These are phyloP conservation scores for Pseudopyrenochaeta lycopersici DNA, from an alignment of 2,329 filamentous ascomycete genomes.

Conservation along the genomic window DNA sequence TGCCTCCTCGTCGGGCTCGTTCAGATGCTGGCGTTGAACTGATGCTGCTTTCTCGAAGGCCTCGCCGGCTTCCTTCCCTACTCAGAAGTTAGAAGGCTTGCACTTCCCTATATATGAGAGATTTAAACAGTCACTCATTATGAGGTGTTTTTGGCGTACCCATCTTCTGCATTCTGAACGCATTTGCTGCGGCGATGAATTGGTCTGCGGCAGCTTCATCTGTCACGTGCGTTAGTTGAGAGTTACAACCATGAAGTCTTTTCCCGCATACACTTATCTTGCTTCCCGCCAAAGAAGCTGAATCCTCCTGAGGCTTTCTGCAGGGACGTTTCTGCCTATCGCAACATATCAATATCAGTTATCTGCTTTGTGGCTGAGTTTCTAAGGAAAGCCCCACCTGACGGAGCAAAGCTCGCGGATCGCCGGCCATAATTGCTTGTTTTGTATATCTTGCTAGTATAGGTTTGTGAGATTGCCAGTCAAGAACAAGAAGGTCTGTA, in stretches of 20 bases:
- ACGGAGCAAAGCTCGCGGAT: conserved; percentile 48
- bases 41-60: conserved; percentile 86
- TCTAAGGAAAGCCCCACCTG: conserved; percentile 44
- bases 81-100: conserved; percentile 1
- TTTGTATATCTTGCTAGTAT: conserved; percentile 1
- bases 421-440: conserved; percentile 45
- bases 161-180: conserved; percentile 86
- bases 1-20: conserved; percentile 91
- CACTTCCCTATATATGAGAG: background rate
- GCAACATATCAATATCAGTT: conserved; percentile 36
- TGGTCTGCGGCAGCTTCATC: conserved; percentile 85
- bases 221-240: conserved; percentile 35
- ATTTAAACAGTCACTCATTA: background rate
- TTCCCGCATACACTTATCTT: conserved; percentile 72
- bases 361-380: conserved; percentile 40
- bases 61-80: conserved; percentile 84
- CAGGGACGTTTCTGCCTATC: conserved; percentile 85
- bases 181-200: conserved; percentile 88
- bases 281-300: conserved; percentile 84
- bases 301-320: conserved; percentile 81
- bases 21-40: conserved; percentile 81
- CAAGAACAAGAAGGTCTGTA: conserved; percentile 9
- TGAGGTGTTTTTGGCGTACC: conserved; percentile 62
- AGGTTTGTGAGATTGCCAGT: background rate
- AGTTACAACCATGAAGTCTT: background rate